Conservation (phyloP, 2,329 filamentous ascomycete species). For the Colletotrichum somersetense region DNA sequence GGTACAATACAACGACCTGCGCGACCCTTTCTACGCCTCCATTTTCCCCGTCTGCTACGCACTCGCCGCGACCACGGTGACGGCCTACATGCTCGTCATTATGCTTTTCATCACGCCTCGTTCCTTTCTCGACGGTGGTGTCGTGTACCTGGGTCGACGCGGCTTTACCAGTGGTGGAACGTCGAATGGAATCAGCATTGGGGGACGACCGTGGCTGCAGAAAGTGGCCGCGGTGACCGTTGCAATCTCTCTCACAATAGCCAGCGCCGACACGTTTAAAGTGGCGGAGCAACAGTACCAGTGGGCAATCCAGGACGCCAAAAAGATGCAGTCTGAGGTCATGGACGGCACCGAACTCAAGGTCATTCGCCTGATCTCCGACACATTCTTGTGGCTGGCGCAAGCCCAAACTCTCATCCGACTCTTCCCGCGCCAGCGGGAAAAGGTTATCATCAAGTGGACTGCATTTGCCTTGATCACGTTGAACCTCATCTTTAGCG, state of each 20-base stretch:
- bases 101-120: conserved; percentile 96
- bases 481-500: conserved; percentile 90
- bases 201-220: conserved; percentile 93
- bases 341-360: conserved; percentile 88
- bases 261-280: conserved; percentile 89
- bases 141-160: conserved; percentile 82
- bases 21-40: conserved; percentile 93
- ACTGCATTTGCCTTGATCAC: conserved; percentile 94
- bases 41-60: conserved; percentile 94
- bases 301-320: conserved; percentile 83
- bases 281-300: conserved; percentile 87
- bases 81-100: conserved; percentile 91
- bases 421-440: conserved; percentile 93
- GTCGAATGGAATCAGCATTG: conserved; percentile 83
- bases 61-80: conserved; percentile 89
- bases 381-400: conserved; percentile 96
- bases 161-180: conserved; percentile 90
- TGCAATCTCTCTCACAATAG: conserved; percentile 90
- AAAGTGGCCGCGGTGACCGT: conserved; percentile 82
- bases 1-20: conserved; percentile 70
- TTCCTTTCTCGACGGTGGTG: conserved; percentile 89
- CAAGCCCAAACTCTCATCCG: conserved; percentile 97
- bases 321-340: conserved; percentile 80
- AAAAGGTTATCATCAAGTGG: conserved; percentile 99
- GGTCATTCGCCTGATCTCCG: conserved; percentile 91